A percentile compares a stretch with the other conserved stretches of the same genome.
These are phyloP conservation scores for Magnolia changhungtana DNA, from an alignment of 164 flowering plant genomes.

Conservation along the genomic window DNA sequence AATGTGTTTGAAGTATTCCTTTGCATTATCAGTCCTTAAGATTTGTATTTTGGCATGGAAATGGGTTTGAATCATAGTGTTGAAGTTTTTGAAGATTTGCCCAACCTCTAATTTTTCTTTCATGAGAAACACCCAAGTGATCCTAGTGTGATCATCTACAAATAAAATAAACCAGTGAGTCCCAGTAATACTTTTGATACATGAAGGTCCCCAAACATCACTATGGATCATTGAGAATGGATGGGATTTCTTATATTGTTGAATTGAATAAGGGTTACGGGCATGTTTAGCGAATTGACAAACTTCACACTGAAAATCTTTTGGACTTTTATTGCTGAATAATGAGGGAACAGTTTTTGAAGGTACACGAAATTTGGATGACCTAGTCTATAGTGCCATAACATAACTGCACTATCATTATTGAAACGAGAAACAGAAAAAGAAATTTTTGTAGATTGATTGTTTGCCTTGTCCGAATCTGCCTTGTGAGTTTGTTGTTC, in stretches of 20 bases:
- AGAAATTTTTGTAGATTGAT: not conserved
- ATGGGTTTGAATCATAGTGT: not conserved
- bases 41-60: not conserved
- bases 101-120: no score
- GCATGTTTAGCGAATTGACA: not conserved
- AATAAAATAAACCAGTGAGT: no score
- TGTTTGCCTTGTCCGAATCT: no score
- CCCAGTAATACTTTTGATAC: no score
- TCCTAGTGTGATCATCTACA: no score
- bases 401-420: not conserved
- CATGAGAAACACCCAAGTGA: no score
- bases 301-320: not conserved
- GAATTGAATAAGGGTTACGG: not conserved
- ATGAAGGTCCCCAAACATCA: not conserved
- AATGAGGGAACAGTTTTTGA: not conserved
- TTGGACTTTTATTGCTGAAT: not conserved
- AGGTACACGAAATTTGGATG: not conserved
- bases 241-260: not conserved
- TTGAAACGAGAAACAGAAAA: not conserved
- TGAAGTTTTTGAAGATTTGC: no score
- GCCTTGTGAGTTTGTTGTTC: no score
- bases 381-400: not conserved
- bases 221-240: constrained; percentile 3
- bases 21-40: constrained; percentile 1
- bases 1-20: not conserved